A percentile compares a stretch with the other conserved stretches of the same genome.
Conservation (phyloP, 2,329 filamentous ascomycete genomes). For the Colletotrichum sublineola region DNA sequence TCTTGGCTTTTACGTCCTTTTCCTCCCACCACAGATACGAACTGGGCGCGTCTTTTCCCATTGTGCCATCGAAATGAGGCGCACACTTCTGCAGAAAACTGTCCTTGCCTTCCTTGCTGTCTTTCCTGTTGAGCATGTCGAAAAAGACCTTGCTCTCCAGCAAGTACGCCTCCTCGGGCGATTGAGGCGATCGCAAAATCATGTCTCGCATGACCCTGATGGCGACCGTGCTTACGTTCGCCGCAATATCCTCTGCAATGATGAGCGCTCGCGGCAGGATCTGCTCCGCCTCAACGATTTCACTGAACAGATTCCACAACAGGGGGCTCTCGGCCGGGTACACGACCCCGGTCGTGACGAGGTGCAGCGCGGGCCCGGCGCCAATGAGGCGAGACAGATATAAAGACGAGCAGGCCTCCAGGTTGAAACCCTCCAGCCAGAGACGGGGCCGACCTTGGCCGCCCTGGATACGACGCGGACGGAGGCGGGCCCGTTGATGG, state of each 20-base stretch:
- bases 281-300: slow-evolving; percentile 70
- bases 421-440: slow-evolving; percentile 75
- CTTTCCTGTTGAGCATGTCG: slow-evolving; percentile 68
- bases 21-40: slow-evolving; percentile 79
- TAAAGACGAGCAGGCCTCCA: slow-evolving; percentile 79
- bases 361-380: slow-evolving; percentile 71
- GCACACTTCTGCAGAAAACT: slow-evolving; percentile 79
- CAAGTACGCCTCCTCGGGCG: slow-evolving; percentile 77
- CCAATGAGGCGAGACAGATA: slow-evolving; percentile 81
- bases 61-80: slow-evolving; percentile 71
- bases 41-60: slow-evolving; percentile 70
- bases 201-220: slow-evolving; percentile 78
- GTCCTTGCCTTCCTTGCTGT: slow-evolving; percentile 75
- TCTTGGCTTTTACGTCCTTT: slow-evolving; percentile 50
- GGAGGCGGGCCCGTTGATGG: slow-evolving; percentile 69
- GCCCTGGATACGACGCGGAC: slow-evolving; percentile 66
- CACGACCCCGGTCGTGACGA: slow-evolving; percentile 75
- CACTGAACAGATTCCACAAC: slow-evolving; percentile 74
- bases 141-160: slow-evolving; percentile 76
- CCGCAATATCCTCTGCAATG: slow-evolving; percentile 75
- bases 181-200: slow-evolving; percentile 71
- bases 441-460: slow-evolving; percentile 81
- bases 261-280: slow-evolving; percentile 76
- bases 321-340: slow-evolving; percentile 66
- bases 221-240: slow-evolving; percentile 74